phyloP scores from a whole-genome alignment of 805 yeast species.

The Suhomyces tanzawaensis region DNA sequence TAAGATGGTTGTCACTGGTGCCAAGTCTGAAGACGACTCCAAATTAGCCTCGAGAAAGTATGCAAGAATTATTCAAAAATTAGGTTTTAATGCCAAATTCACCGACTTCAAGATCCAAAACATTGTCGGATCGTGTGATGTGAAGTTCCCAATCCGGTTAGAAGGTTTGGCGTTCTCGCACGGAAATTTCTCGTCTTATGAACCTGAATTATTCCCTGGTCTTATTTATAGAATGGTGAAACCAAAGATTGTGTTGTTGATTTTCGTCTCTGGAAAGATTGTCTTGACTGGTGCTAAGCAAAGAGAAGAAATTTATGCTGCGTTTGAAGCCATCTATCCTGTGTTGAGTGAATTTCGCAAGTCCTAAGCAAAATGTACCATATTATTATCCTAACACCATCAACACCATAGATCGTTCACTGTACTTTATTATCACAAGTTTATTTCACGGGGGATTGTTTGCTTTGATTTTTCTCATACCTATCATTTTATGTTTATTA shows the following conservation, averaged over 20 bases:
- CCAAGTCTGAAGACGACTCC: conserved; percentile 98
- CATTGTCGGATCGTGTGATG: conserved; percentile 98
- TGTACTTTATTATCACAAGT: not conserved
- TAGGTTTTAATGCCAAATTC: conserved; percentile 96
- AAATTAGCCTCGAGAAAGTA: conserved; percentile 96
- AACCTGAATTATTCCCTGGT: conserved; percentile 98
- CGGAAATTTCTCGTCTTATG: conserved; percentile 98
- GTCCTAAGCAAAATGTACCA: conserved; percentile 34
- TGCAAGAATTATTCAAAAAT: conserved; percentile 95
- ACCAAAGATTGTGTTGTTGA: conserved; percentile 93
- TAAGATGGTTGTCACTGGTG: conserved; percentile 99
- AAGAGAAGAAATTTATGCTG: conserved; percentile 97
- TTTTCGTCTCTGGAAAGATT: conserved; percentile 95
- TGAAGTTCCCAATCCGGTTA: conserved; percentile 92
- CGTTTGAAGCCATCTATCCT: conserved; percentile 97
- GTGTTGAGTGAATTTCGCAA: conserved; percentile 97
- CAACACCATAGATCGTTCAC: not conserved
- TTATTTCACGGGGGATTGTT: conserved; percentile 7
- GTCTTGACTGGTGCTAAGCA: conserved; percentile 98
- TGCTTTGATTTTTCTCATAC: not conserved
- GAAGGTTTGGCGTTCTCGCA: conserved; percentile 98
- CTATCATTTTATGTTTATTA: not conserved
- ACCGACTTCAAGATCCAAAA: conserved; percentile 98
- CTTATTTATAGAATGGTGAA: conserved; percentile 98
- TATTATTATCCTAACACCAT: not conserved